Evolutionary conservation across 225 moss, liverwort and hornwort species (phyloP).

Genomic region (Pseudoscleropodium purum): DNA sequence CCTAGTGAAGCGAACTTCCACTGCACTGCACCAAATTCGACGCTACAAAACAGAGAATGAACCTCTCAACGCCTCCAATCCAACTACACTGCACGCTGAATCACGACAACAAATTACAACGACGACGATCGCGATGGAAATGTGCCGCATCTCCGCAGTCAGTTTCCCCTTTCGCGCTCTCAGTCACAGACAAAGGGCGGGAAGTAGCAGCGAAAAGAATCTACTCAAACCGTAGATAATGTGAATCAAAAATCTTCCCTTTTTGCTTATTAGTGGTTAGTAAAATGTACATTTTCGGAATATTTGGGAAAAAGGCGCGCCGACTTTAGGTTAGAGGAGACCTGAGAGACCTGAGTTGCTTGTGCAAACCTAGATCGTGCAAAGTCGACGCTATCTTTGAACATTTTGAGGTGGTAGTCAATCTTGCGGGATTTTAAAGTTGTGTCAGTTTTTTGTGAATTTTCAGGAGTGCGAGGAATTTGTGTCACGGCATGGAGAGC

Average conservation of each 20-base stretch:
- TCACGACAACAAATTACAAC: neutral
- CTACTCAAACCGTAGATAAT: rapidly evolving
- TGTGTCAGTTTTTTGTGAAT: neutral
- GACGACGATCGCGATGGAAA: neutral
- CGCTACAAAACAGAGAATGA: neutral
- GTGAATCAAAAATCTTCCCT: rapidly evolving
- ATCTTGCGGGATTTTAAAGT: neutral
- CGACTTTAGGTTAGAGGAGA: neutral
- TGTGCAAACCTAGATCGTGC: neutral
- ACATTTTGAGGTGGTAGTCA: neutral
- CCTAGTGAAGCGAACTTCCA: neutral
- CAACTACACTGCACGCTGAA: neutral
- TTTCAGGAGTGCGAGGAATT: neutral
- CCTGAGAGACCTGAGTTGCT: neutral
- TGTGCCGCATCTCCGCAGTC: neutral
- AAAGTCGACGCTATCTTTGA: neutral
- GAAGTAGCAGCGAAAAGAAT: neutral
- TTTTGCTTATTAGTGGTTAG: neutral
- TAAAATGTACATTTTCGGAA: rapidly evolving
- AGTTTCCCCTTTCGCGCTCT: neutral
- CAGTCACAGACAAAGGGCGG: slow-evolving; percentile 7
- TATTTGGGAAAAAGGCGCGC: neutral
- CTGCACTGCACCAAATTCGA: neutral
- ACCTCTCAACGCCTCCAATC: neutral
- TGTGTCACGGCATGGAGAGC: neutral